Evolutionary conservation across 2,329 filamentous ascomycete species (phyloP), one percentile per base, ranked within the genome.

Genomic region (Paraphaeosphaeria sporulosa): DNA sequence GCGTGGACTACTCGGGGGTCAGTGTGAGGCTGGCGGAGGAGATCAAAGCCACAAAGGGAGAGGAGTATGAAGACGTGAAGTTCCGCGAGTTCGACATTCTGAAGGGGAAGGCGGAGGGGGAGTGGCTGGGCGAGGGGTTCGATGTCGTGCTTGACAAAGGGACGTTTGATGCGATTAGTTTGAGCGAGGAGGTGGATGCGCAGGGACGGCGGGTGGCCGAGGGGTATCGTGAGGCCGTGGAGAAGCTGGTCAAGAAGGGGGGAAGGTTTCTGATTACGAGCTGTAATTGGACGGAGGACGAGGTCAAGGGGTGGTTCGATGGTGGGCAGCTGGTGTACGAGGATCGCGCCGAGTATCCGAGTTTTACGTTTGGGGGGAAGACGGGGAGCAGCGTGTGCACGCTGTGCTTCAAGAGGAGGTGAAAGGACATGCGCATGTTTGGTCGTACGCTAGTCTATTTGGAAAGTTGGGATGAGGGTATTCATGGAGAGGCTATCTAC

Each of bases 61-160:
- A 62, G 23, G 73, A 67, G 2, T 72, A 72, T 5, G 70, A 40
- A 46, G 68, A 73, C 1, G 78, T 87, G 25, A 68, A 67, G 17
- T 90, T 90, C 63, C 74, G 82, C 56, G 80, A 78, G 46, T 84
- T 82, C 78, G 84, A 87, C 75, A 73, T 87, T 21, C 76, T 87
- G 42, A 70, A 67, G 12, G 75, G 81, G 40, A 46, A 36, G 17
- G 75, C 81, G 42, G 51, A 44, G 23, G 67, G 78, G 3, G 77
- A 76, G 53, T 93, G 90, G 88, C 79, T 93, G 4, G 68, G 68
- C 0, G 75, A 77, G 0, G 91, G 91, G 0, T 98, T 94, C 81
- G 93, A 98, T 78, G 87, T 97, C 0, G 90, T 97, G 0, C 85
- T 97, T n/a, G 95, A 99, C 79, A 99, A 99, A 80, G 95, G 95